These are phyloP conservation scores for Suillus decipiens DNA, from an alignment of 768 basidiomycete genomes.

Conservation along the genomic window DNA sequence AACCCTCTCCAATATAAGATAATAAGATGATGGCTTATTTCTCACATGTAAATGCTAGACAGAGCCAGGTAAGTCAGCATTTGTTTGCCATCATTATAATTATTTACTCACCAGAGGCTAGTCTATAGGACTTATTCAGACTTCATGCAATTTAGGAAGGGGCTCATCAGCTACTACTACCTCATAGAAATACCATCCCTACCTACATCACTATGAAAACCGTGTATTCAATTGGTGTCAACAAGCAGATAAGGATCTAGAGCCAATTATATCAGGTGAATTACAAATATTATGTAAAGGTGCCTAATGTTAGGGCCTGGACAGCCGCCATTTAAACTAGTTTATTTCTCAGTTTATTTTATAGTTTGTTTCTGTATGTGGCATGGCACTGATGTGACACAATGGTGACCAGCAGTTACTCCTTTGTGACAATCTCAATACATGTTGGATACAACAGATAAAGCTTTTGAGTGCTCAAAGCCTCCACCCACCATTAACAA, in stretches of 20 bases:
- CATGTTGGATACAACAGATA: too few relatives aligned
- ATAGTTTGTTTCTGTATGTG: too few relatives aligned
- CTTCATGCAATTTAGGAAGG: background rate
- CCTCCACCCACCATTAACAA: too few relatives aligned
- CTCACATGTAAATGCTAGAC: slow-evolving; percentile 11
- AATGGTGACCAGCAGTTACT: too few relatives aligned
- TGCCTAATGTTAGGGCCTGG: background rate
- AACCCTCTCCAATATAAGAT: slow-evolving; percentile 42
- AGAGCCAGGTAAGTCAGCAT: background rate
- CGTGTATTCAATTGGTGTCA: background rate
- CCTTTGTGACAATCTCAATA: too few relatives aligned
- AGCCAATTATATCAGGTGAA: background rate
- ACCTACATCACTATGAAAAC: background rate
- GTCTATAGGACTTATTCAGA: background rate
- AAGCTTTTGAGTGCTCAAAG: too few relatives aligned
- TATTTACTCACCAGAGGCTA: background rate
- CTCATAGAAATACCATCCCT: background rate
- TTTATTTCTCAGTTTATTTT: too few relatives aligned
- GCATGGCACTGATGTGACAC: too few relatives aligned
- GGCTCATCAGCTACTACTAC: background rate
- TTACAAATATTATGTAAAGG: background rate
- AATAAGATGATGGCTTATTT: slow-evolving; percentile 9
- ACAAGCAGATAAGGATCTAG: background rate
- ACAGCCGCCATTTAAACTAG: too few relatives aligned
- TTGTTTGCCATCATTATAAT: background rate